Base-by-base conservation (phyloP, 2,329 filamentous ascomycete species). In the Cladophialophora yegresii region DNA sequence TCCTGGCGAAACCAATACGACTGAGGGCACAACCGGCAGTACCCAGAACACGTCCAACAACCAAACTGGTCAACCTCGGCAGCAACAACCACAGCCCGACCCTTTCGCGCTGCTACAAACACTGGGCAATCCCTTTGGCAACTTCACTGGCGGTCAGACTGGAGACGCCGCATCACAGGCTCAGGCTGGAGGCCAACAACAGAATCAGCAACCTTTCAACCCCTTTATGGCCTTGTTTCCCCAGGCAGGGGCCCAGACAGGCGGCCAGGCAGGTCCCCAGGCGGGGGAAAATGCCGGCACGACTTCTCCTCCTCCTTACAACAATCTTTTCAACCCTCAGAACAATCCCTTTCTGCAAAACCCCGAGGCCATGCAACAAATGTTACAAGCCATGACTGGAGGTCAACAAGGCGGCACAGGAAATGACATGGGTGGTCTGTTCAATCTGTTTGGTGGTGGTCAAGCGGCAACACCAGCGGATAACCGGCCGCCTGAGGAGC, bases 401-500 rank as follows among this genome's bases (percentile, higher is more conserved):
- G 50, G 26, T 12, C 72, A 69, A 62, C 74, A 72, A 62, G 75
- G 80, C 82, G 77, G 72, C 28, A 73, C 74, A 22, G 75, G 77
- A 16, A 74, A 74, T 28, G 70, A 65, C 36, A 69, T 72, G 36
- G 54, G 54, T 10, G 62, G 55, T 33, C 40, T 65, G n/a, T 67
- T 69, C 28, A 76, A 77, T 22, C 71, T 79, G 51, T 70, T 67
- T 75, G 74, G 72, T 20, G 69, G 69, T 20, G 65, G 54, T 20
- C 69, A 71, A 54, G 75, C 84, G 1, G 77, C 84, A 12, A 78
- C 85, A 20, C 89, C 92, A 4, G 78, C 84, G 2, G 95, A 99
- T 78, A 96, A 84, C 73, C 85, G 93, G 67, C 93, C 95, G 4
- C 93, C 95, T 0, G 95, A 99, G 81, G 95, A 98, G 78, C 83